Conservation (phyloP, 1,284 basidiomycete genomes). For the Golubevia pallescens region DNA sequence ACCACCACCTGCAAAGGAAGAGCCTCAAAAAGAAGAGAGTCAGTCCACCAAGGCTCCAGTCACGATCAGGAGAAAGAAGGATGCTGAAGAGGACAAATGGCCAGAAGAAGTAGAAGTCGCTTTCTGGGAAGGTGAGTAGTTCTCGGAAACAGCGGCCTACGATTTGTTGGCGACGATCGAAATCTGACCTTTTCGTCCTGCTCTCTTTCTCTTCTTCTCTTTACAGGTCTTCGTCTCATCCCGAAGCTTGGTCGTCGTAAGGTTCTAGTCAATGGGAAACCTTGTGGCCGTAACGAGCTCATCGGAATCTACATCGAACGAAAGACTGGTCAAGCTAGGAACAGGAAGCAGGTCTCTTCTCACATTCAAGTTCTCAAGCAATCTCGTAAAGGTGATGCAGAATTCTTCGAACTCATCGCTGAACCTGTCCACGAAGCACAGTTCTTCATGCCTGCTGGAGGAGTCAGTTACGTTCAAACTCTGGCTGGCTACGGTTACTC, state of each 20-base stretch:
- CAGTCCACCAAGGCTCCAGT: slow-evolving; percentile 8
- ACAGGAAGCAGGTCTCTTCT: slow-evolving; percentile 63
- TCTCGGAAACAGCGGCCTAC: no score
- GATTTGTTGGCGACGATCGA: no score
- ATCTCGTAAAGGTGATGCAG: slow-evolving; percentile 62
- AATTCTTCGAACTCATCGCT: slow-evolving; percentile 61
- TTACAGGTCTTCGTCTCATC: slow-evolving; percentile 64
- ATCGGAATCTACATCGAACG: slow-evolving; percentile 68
- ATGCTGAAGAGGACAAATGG: slow-evolving; percentile 57
- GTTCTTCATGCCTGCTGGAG: slow-evolving; percentile 63
- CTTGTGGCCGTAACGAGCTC: slow-evolving; percentile 69
- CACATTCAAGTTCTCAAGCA: slow-evolving; percentile 65
- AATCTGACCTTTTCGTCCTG: no score
- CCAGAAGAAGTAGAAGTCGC: slow-evolving; percentile 64
- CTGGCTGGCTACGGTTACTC: slow-evolving; percentile 59
- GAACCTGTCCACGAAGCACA: slow-evolving; percentile 59
- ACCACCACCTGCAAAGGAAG: background rate
- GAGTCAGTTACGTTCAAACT: slow-evolving; percentile 62
- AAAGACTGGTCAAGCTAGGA: slow-evolving; percentile 64
- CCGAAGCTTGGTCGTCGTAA: slow-evolving; percentile 67
- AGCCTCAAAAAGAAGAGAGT: no score
- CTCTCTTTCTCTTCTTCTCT: no score
- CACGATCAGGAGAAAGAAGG: slow-evolving; percentile 21
- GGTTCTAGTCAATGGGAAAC: slow-evolving; percentile 67
- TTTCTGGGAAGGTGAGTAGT: slow-evolving; percentile 57